phyloP scores from a whole-genome alignment of 345 rosid species.

The Linum tenue region DNA sequence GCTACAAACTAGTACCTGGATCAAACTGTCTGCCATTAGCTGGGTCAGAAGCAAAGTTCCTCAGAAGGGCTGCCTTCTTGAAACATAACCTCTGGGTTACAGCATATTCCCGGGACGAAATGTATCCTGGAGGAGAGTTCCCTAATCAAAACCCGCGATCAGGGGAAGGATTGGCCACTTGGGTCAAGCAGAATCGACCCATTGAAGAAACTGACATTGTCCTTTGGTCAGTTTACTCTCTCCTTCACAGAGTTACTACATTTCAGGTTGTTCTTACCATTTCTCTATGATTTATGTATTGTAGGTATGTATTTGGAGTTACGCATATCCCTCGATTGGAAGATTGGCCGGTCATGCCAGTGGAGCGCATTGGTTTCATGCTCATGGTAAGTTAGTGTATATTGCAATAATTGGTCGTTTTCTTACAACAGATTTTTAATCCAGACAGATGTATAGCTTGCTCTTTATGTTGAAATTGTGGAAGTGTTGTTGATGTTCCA shows the following conservation, averaged over 20 bases:
- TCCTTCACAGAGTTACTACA: background rate
- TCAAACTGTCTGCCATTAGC: slow-evolving; percentile 84
- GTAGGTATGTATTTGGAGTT: slow-evolving; percentile 87
- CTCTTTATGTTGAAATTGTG: background rate
- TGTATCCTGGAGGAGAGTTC: slow-evolving; percentile 87
- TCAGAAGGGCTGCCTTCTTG: slow-evolving; percentile 79
- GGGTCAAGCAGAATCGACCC: slow-evolving; percentile 78
- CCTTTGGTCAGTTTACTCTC: slow-evolving; percentile 46
- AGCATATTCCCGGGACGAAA: slow-evolving; percentile 49
- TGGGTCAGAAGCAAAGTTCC: slow-evolving; percentile 71
- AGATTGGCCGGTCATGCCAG: slow-evolving; percentile 97
- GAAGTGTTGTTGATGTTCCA: slow-evolving; percentile 16
- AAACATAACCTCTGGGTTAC: slow-evolving; percentile 89
- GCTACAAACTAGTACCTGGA: slow-evolving; percentile 85
- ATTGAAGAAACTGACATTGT: slow-evolving; percentile 75
- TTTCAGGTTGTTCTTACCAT: background rate
- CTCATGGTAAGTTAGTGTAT: slow-evolving; percentile 42
- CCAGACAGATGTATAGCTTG: too few relatives aligned
- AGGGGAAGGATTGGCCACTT: slow-evolving; percentile 76
- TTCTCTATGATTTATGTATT: background rate
- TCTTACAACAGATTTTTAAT: too few relatives aligned
- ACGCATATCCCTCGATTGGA: slow-evolving; percentile 84
- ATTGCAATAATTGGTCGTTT: too few relatives aligned
- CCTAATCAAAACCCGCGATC: slow-evolving; percentile 89
- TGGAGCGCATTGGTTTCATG: slow-evolving; percentile 72